Base-by-base conservation (phyloP, 306 rosid species). In the Mimosa bimucronata region DNA sequence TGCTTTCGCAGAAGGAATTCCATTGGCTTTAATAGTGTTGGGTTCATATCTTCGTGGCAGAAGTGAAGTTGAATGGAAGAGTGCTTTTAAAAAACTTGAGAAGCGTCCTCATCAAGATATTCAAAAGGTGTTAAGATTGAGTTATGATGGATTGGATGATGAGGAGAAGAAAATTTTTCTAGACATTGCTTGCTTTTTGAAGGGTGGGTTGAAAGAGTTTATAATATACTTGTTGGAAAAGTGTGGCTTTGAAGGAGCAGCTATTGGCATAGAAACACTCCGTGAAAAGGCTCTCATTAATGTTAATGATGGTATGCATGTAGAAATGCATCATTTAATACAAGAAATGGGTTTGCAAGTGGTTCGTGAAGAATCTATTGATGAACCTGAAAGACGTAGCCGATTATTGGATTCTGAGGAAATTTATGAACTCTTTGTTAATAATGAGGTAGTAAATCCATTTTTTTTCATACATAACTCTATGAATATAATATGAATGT, bases 241-340 rank as follows among this genome's bases (percentile, higher is more conserved):
- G 5, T 65, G 4, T 18, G 42, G 9, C 11, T 68, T 38, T 13
- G 4, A 2, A 29, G 30, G 72, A 8, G 6, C 18, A 8, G 3
- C 18, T 7, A 21, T 23, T 44, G 78, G 42, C 7, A 52, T 84
- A 18, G 2, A 6, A 1, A 60, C 19, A 6, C 71, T 79, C 1
- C 0, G 19, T 5, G 79, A 72, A 0, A 80, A 80, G 23, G 68
- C 58, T 53, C 78, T 84, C 2, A 34, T 85, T 46, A 46, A 2
- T 0, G 30, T 13, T 19, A 3, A 67, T 40, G 10, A 71, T 73
- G 0, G 6, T 31, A 12, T 25, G 19, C 1, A 26, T 14, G 4
- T 77, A 19, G 31, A 74, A 58, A 81, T 80, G 87, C 87, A 80
- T 64, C 82, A 80, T 26, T 46, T 76, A 50, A 34, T 84, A 41